Percentiles rank a stretch among this genome's conserved stretches.
These are phyloP conservation scores for Pseudogymnoascus sp. DNA, from an alignment of 2,329 filamentous ascomycete species.

Conservation along the genomic window DNA sequence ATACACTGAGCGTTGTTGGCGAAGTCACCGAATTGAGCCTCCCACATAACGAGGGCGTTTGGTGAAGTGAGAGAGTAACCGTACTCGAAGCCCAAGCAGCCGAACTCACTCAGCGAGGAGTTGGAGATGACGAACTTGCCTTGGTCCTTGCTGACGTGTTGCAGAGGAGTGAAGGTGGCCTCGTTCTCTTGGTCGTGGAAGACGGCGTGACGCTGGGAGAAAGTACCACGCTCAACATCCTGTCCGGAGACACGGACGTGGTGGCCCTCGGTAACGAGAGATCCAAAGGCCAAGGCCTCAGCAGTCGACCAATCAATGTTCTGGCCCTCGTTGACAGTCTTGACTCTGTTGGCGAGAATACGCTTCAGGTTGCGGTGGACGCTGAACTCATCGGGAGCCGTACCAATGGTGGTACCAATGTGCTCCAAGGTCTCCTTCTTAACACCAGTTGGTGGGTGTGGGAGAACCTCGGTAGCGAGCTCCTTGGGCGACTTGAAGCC, in stretches of 20 bases:
- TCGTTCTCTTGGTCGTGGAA: slow-evolving; percentile 97
- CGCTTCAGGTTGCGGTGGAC: slow-evolving; percentile 95
- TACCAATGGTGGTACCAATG: slow-evolving; percentile 74
- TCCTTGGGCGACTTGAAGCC: slow-evolving; percentile 99
- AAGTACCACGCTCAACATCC: slow-evolving; percentile 98
- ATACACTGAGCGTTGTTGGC: slow-evolving; percentile 99
- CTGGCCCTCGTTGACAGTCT: slow-evolving; percentile 85
- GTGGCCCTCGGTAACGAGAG: slow-evolving; percentile 84
- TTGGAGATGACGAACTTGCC: slow-evolving; percentile 95
- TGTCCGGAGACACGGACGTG: slow-evolving; percentile 97
- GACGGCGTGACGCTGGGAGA: slow-evolving; percentile 95
- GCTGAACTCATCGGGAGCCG: slow-evolving; percentile 74
- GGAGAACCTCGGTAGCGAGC: slow-evolving; percentile 85
- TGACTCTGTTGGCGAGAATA: slow-evolving; percentile 82
- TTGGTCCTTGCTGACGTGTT: slow-evolving; percentile 84
- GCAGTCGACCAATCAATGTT: slow-evolving; percentile 97
- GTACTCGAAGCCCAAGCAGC: slow-evolving; percentile 91
- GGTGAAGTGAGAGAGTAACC: slow-evolving; percentile 96
- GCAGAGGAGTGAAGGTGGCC: slow-evolving; percentile 83
- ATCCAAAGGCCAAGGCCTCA: slow-evolving; percentile 90
- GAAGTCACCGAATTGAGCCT: slow-evolving; percentile 98
- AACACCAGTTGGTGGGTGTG: slow-evolving; percentile 82
- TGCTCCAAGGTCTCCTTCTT: slow-evolving; percentile 65
- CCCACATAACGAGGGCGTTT: slow-evolving; percentile 97
- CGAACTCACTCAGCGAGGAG: slow-evolving; percentile 70